Evolutionary conservation across 495 filamentous ascomycete species (phyloP), one percentile per base, ranked within the genome.

Genomic region (Staphylotrichum tortipilum): DNA sequence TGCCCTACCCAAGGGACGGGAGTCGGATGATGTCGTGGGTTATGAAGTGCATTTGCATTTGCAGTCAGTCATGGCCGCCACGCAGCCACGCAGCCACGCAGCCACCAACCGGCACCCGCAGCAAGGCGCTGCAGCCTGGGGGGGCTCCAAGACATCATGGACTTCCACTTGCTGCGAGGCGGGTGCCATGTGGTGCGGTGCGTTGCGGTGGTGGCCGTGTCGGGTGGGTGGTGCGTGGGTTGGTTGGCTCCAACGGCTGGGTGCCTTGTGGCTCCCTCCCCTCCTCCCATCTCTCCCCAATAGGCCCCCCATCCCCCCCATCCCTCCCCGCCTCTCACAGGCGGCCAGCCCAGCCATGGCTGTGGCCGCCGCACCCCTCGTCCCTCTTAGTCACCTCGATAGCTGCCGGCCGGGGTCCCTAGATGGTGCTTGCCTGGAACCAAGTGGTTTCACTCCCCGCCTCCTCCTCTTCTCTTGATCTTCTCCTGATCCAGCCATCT

Each of bases 11-110:
- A n/a, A n/a, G n/a, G n/a, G n/a, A n/a, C n/a, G 10, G 26, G 39
- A 49, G 46, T 45, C 44, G 52, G 50, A 51, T 60, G 54, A 60
- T 60, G 54, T 52, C 42, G 26, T n/a, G n/a, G n/a, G n/a, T 41
- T 37, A 47, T 57, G 55, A 51, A 38, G 43, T 50, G 57, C 52
- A 28, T 28, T 39, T 58, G 55, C 42, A 28, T 28, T 39, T 58
- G 55, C 42, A 43, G 55, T 58, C 42, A 43, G 55, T 58, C 30
- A 18, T 45, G 22, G 11, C 23, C 22, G 45, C 45, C 34, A 47
- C 34, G 34, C 44, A 47, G 23, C 36, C 22, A 47, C n/a, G 19
- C 9, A 23, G 4, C 17, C 5, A 21, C 17, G 17, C 38, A 38
- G 18, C 38, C 37, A 43, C 40, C 41, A 30, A 44, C 26, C 9